These are phyloP conservation scores for Blastomyces silverae DNA, from an alignment of 2,329 filamentous ascomycete species.

Conservation along the genomic window DNA sequence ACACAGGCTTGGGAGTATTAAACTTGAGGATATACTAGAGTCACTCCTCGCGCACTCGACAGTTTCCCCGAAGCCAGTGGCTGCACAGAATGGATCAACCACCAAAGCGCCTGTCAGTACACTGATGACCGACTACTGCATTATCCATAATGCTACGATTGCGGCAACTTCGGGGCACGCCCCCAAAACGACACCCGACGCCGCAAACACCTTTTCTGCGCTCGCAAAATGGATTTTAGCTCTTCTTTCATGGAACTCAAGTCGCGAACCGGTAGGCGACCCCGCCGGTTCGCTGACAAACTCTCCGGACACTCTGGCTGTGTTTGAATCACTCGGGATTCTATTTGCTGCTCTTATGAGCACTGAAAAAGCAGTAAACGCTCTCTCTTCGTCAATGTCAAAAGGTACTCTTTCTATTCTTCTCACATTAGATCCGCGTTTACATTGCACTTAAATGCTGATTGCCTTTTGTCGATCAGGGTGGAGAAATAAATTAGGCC, in stretches of 20 bases:
- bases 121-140: constrained; percentile 39
- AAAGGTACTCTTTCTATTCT: constrained; percentile 28
- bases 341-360: constrained; percentile 36
- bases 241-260: constrained; percentile 33
- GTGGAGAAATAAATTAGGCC: constrained; percentile 35
- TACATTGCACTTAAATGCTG: neutral
- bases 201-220: constrained; percentile 30
- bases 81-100: constrained; percentile 16
- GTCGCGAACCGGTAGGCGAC: constrained; percentile 23
- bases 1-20: constrained; percentile 31
- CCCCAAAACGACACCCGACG: constrained; percentile 29
- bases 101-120: constrained; percentile 23
- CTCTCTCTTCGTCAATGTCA: constrained; percentile 31
- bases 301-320: constrained; percentile 35
- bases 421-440: neutral
- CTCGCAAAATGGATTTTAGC: constrained; percentile 37
- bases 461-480: constrained; percentile 21
- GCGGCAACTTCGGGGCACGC: constrained; percentile 33
- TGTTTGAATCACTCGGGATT: constrained; percentile 41
- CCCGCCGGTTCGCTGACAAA: constrained; percentile 29
- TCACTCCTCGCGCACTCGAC: constrained; percentile 34
- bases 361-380: constrained; percentile 33
- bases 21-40: constrained; percentile 31
- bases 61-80: constrained; percentile 23
- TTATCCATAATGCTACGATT: constrained; percentile 39